Conservation (phyloP, 768 basidiomycete genomes). For the Dacryopinax primogenitus region DNA sequence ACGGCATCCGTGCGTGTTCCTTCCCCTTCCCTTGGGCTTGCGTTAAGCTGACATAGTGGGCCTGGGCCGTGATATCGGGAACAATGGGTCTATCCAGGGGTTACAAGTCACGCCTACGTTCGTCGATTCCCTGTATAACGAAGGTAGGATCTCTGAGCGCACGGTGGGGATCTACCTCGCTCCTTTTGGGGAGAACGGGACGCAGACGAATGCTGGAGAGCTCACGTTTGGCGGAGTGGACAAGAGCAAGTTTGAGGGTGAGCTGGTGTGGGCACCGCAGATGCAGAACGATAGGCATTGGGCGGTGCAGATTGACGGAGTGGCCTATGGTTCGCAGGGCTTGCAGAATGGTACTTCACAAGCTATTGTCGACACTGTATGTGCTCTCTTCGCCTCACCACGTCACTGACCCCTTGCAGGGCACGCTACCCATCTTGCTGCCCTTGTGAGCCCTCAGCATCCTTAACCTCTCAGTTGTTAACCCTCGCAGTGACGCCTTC, state of each 20-base stretch:
- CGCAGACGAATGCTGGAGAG: background rate
- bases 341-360: background rate
- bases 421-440: background rate
- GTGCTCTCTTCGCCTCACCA: background rate
- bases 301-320: background rate
- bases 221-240: background rate
- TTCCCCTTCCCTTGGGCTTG: background rate
- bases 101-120: background rate
- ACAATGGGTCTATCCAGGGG: background rate
- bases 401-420: background rate
- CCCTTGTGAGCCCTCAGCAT: background rate
- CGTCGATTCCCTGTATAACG: background rate
- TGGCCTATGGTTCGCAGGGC: background rate
- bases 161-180: background rate
- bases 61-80: background rate
- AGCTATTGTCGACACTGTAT: background rate
- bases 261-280: background rate
- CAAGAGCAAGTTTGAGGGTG: background rate
- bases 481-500: background rate
- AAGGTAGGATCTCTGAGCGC: background rate
- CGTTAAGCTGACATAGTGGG: background rate
- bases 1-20: constrained; percentile 1
- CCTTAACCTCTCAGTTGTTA: background rate
- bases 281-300: background rate
- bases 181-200: background rate